Evolutionary conservation across 441 rosid species (phyloP).

Genomic region (Gossypium davidsonii): DNA sequence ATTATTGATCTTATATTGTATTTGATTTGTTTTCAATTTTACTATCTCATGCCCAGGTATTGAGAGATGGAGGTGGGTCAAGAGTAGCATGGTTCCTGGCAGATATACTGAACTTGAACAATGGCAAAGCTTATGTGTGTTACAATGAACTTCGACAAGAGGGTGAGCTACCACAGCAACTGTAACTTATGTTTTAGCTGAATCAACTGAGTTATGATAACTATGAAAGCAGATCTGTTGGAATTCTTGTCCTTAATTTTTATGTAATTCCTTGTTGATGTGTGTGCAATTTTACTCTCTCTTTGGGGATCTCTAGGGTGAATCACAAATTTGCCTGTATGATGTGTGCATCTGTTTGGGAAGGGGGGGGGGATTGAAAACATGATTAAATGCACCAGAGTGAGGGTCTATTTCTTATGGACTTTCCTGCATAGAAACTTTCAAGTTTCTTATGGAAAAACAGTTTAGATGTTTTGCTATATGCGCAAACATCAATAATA

Average conservation of each 20-base stretch:
- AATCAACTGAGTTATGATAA: constrained; percentile 6
- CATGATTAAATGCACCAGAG: constrained; percentile 3
- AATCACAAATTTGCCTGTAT: constrained; percentile 1
- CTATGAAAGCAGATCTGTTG: constrained; percentile 3
- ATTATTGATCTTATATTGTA: not conserved
- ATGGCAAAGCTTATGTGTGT: constrained; percentile 71
- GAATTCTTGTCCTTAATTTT: not conserved
- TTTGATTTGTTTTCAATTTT: constrained; percentile 7
- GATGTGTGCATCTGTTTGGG: not conserved
- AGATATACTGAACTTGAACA: constrained; percentile 59
- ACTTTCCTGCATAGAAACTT: not conserved
- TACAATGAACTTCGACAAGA: constrained; percentile 55
- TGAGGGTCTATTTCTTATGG: not conserved
- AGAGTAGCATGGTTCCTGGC: constrained; percentile 86
- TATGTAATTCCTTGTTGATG: not conserved
- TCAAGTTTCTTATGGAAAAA: not conserved
- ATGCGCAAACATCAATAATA: not conserved
- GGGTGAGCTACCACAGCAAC: constrained; percentile 36
- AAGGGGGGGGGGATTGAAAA: not conserved
- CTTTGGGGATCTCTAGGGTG: not conserved
- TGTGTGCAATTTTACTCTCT: not conserved
- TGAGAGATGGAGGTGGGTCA: constrained; percentile 59
- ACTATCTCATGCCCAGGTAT: constrained; percentile 43
- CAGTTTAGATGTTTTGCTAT: not conserved
- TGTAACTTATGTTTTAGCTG: not conserved